A percentile compares a stretch with the other conserved stretches of the same genome.
Evolutionary conservation across 2,329 filamentous ascomycete species (phyloP).

Genomic region (Colletotrichum sp.): DNA sequence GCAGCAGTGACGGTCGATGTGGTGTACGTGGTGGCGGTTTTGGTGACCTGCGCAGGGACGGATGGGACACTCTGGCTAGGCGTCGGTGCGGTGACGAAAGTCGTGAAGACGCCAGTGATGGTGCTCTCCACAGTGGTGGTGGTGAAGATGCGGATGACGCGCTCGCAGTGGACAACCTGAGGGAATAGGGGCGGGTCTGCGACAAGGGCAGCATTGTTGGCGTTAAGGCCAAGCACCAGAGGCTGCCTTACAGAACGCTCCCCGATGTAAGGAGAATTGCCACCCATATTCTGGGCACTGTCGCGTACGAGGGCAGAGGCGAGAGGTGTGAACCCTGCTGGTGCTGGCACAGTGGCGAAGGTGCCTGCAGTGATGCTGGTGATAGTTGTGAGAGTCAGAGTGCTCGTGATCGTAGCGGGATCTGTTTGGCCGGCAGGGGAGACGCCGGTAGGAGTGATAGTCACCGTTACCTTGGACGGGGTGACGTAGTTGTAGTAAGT

Average conservation of each 20-base stretch:
- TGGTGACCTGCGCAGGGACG: neutral
- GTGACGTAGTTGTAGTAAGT: slow-evolving; percentile 1
- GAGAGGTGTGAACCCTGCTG: neutral
- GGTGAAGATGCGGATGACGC: slow-evolving; percentile 1
- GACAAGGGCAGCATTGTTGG: neutral
- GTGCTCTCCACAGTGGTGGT: neutral
- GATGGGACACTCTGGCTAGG: neutral
- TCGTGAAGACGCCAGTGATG: neutral
- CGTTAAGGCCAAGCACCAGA: neutral
- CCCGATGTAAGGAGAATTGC: neutral
- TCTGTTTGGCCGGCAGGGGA: neutral
- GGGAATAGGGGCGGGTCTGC: neutral
- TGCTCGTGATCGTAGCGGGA: neutral
- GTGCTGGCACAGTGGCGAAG: neutral
- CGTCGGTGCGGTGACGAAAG: neutral
- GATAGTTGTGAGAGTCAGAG: neutral
- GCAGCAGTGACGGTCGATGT: neutral
- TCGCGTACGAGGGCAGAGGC: neutral
- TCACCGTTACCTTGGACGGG: neutral
- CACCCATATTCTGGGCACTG: neutral
- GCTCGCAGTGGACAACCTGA: slow-evolving; percentile 7
- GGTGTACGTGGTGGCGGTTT: neutral
- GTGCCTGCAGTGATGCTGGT: neutral
- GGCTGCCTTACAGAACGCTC: neutral
- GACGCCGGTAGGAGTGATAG: neutral